These are phyloP conservation scores for Diophrys sp. DNA, from an alignment of 73 alveolate species.

Conservation along the genomic window DNA sequence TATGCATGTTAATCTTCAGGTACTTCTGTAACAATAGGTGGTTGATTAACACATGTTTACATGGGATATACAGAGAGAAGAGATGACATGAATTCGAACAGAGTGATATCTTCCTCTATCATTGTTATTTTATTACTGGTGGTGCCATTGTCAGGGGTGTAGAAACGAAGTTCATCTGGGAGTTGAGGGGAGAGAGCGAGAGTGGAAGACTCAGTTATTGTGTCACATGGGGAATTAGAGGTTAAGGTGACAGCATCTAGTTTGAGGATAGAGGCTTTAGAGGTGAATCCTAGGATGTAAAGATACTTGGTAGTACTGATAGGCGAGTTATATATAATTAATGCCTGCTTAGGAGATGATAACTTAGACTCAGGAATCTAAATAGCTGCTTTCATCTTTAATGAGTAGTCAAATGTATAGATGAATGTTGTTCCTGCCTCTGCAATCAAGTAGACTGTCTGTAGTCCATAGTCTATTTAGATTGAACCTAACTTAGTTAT, in stretches of 20 bases:
- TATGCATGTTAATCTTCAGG: neutral
- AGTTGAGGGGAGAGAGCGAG: neutral
- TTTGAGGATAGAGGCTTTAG: neutral
- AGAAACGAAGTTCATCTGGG: neutral
- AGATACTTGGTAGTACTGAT: neutral
- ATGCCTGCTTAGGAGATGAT: neutral
- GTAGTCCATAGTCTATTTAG: neutral
- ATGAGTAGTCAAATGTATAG: neutral
- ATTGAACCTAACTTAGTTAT: neutral
- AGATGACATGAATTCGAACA: no score
- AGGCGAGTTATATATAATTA: neutral
- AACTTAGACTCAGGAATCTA: neutral
- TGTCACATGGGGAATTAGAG: neutral
- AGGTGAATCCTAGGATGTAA: neutral
- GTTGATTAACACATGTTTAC: neutral
- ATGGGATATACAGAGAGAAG: neutral
- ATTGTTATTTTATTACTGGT: neutral
- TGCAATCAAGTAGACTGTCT: neutral
- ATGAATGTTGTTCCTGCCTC: neutral
- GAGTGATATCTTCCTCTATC: neutral
- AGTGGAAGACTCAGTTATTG: neutral
- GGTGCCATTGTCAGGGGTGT: neutral
- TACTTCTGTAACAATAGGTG: neutral
- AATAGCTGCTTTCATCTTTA: neutral
- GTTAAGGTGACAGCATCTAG: neutral